Base-by-base conservation (phyloP, 768 basidiomycete genomes). In the Tricholoma matsutake region DNA sequence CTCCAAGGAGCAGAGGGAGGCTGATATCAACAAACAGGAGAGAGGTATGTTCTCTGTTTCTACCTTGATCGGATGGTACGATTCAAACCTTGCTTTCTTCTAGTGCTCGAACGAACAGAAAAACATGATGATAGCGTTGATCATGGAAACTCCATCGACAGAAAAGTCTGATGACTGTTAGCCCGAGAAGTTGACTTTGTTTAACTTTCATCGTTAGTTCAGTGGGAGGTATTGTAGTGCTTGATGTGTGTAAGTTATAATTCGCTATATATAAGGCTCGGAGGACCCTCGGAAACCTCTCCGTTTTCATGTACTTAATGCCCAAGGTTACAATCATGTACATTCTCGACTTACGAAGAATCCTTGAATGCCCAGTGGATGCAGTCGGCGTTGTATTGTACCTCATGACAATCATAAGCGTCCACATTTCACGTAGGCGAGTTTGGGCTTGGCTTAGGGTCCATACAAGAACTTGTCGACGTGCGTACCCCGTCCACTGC, bases 1-100 rank as follows among this genome's bases (percentile, higher is more conserved):
- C 18, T 74, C 76, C n/a, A 75, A 73, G 13, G 86, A 86, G 62
- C 66, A 81, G 58, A 83, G 89, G 41, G 74, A 78, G 39, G 79
- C 73, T 1, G 78, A 84, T 60, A 85, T 91, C 63, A 70, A 69
- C 54, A 77, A 71, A 67, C 76, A 78, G 34, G 78, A 82, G 63
- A 75, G 70, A 62, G 78, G 74, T 73, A 52, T 4, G 49, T 45
- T 18, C 14, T 57, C 25, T 13, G 1, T 13, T 6, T 45, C 32
- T 14, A 34, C 1, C 8, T 11, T 10, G 3, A 3, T 16, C 14
- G 22, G 37, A n/a, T 56, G 7, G 22, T 5, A n/a, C 11, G 2
- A 20, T 45, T 45, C 2, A 34, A 34, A 31, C 20, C 9, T 18
- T 8, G 16, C 41, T 1, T 5, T n/a, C 6, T 52, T 52, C 3